phyloP scores from a whole-genome alignment of 306 rosid genomes.

The Delonix regia region DNA sequence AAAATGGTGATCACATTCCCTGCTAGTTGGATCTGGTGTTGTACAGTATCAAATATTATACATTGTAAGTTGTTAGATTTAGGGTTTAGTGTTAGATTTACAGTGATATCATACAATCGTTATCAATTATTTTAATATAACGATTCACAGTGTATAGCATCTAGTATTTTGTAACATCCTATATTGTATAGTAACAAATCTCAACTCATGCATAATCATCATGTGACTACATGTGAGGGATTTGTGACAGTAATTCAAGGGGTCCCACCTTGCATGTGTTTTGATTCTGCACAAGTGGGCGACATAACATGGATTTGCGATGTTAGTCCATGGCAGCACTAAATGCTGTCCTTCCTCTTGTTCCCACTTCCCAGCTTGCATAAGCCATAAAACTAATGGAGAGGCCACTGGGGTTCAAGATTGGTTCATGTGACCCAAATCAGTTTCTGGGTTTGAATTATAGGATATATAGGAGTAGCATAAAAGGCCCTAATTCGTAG shows the following conservation, averaged over 20 bases:
- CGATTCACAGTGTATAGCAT: no score
- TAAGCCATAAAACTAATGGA: conserved; percentile 26
- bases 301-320: conserved; percentile 75
- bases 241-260: conserved; percentile 33
- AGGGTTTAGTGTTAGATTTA: no score
- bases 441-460: conserved; percentile 13
- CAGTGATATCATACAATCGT: no score
- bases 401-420: conserved; percentile 35
- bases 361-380: conserved; percentile 33
- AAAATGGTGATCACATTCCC: conserved; percentile 58
- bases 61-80: no score
- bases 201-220: conserved; percentile 56
- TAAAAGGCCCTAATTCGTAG: conserved; percentile 24
- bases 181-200: no score
- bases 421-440: conserved; percentile 45
- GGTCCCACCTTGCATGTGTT: conserved; percentile 73
- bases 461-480: no score
- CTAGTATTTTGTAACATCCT: no score
- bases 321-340: conserved; percentile 55
- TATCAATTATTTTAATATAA: no score
- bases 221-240: conserved; percentile 82
- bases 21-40: no score
- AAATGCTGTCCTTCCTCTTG: conserved; percentile 57
- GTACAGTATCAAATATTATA: no score
- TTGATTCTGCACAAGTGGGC: conserved; percentile 53